phyloP scores from a whole-genome alignment of 148 eudicot species.

The Vaccinium vitisidaea region DNA sequence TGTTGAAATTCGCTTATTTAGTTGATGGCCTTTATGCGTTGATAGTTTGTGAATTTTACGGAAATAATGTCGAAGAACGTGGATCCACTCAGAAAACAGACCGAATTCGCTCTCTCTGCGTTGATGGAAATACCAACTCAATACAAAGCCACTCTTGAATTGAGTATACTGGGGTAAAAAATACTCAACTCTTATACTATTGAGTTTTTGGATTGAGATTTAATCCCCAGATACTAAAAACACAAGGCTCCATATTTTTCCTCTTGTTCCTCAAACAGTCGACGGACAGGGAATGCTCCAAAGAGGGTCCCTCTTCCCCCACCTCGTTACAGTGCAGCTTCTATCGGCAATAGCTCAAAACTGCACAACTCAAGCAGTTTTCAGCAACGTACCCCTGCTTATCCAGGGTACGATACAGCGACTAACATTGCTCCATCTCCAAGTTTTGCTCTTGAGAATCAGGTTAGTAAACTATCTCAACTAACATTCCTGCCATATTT shows the following conservation, averaged over 20 bases:
- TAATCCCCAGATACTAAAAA: neutral
- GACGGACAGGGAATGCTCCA: slow-evolving; percentile 48
- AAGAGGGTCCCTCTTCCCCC: slow-evolving; percentile 59
- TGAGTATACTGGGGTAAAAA: slow-evolving; percentile 55
- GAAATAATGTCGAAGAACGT: slow-evolving; percentile 62
- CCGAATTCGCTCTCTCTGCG: slow-evolving; percentile 70
- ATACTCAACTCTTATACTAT: too few species aligned
- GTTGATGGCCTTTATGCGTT: neutral
- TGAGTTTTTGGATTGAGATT: neutral
- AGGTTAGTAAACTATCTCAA: slow-evolving; percentile 27
- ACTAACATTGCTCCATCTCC: slow-evolving; percentile 20
- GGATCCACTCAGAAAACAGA: slow-evolving; percentile 45
- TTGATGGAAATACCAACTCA: slow-evolving; percentile 86
- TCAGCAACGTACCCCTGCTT: slow-evolving; percentile 29
- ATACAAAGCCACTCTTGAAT: slow-evolving; percentile 63
- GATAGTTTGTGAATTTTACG: slow-evolving; percentile 73
- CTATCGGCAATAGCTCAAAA: slow-evolving; percentile 29
- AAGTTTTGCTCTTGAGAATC: slow-evolving; percentile 37
- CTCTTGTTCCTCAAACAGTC: slow-evolving; percentile 32
- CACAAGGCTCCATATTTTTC: neutral
- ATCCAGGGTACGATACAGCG: slow-evolving; percentile 21
- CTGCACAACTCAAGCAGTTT: slow-evolving; percentile 39
- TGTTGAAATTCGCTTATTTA: neutral
- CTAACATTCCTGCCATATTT: neutral
- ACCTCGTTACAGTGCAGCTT: slow-evolving; percentile 34